Evolutionary conservation across 1,139 yeast species (phyloP).

Genomic region (Entelexis sorbosivorans): DNA sequence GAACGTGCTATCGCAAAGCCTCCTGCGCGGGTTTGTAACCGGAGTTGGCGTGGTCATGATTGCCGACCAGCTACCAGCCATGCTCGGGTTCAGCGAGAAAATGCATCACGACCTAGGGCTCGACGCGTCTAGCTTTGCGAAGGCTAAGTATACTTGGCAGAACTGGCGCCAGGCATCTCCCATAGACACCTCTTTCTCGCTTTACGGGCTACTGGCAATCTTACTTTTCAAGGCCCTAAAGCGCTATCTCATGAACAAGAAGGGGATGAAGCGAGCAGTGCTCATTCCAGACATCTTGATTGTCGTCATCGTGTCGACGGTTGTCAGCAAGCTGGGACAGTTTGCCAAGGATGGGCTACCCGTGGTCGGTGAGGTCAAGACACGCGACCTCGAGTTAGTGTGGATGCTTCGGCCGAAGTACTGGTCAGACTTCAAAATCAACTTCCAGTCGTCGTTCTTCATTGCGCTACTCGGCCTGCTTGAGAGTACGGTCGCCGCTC

Average conservation of each 20-base stretch:
- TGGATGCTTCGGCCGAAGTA: constrained; percentile 39
- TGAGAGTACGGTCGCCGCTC: constrained; percentile 85
- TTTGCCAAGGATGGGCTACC: constrained; percentile 51
- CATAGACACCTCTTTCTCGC: constrained; percentile 30
- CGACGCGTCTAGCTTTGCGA: constrained; percentile 63
- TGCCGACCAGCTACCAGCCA: constrained; percentile 61
- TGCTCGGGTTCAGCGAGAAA: constrained; percentile 48
- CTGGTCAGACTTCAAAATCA: constrained; percentile 30
- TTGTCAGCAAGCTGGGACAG: constrained; percentile 42
- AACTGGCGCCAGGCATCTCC: constrained; percentile 25
- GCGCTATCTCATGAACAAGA: constrained; percentile 11
- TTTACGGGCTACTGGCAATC: constrained; percentile 28
- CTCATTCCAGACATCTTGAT: constrained; percentile 76
- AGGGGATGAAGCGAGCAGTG: constrained; percentile 27
- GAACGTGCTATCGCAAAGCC: constrained; percentile 70
- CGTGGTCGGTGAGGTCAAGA: constrained; percentile 56
- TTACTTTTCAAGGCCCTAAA: constrained; percentile 26
- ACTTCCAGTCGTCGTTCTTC: constrained; percentile 41
- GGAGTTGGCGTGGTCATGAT: constrained; percentile 92
- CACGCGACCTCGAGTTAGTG: constrained; percentile 37
- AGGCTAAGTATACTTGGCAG: constrained; percentile 45
- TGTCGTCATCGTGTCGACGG: constrained; percentile 55
- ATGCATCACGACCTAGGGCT: constrained; percentile 43
- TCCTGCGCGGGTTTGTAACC: constrained; percentile 78
- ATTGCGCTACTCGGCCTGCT: constrained; percentile 86